Percentiles rank a stretch among this genome's conserved stretches.
These are phyloP conservation scores for Kodamaea suecica DNA, from an alignment of 1,139 yeast genomes.

Conservation along the genomic window DNA sequence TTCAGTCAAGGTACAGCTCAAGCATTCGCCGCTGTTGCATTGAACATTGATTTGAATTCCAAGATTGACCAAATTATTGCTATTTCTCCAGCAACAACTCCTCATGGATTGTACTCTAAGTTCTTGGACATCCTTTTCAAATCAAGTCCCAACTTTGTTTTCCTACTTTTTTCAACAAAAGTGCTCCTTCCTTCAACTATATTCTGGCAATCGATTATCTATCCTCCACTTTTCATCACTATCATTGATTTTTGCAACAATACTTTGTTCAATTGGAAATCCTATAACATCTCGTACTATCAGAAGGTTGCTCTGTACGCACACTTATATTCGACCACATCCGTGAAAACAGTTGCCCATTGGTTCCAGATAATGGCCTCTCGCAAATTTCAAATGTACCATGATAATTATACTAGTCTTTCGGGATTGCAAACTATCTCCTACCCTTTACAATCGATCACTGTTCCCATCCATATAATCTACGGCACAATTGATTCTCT, in stretches of 20 bases:
- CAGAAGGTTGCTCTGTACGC: slow-evolving; percentile 79
- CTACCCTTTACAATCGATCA: slow-evolving; percentile 55
- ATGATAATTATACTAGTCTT: slow-evolving; percentile 45
- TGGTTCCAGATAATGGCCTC: slow-evolving; percentile 92
- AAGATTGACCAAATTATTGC: slow-evolving; percentile 75
- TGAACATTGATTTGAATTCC: slow-evolving; percentile 64
- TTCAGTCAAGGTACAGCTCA: slow-evolving; percentile 93
- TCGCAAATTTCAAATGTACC: slow-evolving; percentile 85
- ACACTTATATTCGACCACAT: slow-evolving; percentile 85
- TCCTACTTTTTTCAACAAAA: slow-evolving; percentile 68
- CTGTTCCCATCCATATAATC: slow-evolving; percentile 66
- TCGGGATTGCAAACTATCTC: slow-evolving; percentile 39
- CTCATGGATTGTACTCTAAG: slow-evolving; percentile 75
- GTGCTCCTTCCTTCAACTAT: slow-evolving; percentile 72
- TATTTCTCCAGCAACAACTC: slow-evolving; percentile 92
- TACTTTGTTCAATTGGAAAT: slow-evolving; percentile 74
- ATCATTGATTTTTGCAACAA: slow-evolving; percentile 69
- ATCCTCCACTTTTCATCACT: slow-evolving; percentile 76
- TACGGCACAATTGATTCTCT: slow-evolving; percentile 82
- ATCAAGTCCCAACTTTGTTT: slow-evolving; percentile 75
- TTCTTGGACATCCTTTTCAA: slow-evolving; percentile 74
- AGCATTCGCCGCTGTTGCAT: slow-evolving; percentile 74
- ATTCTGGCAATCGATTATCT: slow-evolving; percentile 80
- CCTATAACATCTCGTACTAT: slow-evolving; percentile 60
- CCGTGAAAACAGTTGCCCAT: slow-evolving; percentile 89